Evolutionary conservation across 305 asterid genomes (phyloP).

Genomic region (Fraxinus ornus): DNA sequence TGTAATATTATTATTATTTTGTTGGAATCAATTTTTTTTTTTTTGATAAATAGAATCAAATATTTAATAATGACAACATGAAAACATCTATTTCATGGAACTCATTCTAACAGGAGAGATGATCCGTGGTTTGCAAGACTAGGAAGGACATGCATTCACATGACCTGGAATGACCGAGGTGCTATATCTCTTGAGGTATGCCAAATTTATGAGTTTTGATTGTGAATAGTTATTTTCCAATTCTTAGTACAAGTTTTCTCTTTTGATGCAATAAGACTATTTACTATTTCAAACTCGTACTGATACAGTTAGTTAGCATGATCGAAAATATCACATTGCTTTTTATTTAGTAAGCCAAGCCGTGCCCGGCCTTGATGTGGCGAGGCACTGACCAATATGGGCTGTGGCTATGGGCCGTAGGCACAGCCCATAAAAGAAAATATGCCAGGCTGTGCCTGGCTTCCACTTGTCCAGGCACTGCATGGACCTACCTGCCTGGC

Average conservation of each 20-base stretch:
- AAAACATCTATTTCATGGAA: constrained; percentile 13
- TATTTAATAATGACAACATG: neutral
- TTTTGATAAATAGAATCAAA: too few species aligned
- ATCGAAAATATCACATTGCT: neutral
- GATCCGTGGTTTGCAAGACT: constrained; percentile 84
- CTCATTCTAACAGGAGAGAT: constrained; percentile 56
- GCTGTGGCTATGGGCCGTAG: neutral
- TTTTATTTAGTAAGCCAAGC: neutral
- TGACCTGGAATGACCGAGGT: constrained; percentile 92
- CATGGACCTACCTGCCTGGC: neutral
- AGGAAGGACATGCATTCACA: constrained; percentile 85
- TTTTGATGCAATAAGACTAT: neutral
- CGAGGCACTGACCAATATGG: neutral
- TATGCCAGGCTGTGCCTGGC: neutral
- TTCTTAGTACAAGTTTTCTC: neutral
- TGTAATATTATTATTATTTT: neutral
- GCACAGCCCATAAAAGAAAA: neutral
- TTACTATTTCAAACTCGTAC: neutral
- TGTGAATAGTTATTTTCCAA: neutral
- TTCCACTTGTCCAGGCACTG: neutral
- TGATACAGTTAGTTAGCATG: neutral
- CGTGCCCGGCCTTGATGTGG: neutral
- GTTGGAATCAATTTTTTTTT: constrained; percentile 4
- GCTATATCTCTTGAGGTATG: constrained; percentile 92
- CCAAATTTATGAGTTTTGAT: constrained; percentile 1